A percentile compares a stretch with the other conserved stretches of the same genome.
Conservation (phyloP, 73 alveolate species). For the Durusdinium trenchii region DNA sequence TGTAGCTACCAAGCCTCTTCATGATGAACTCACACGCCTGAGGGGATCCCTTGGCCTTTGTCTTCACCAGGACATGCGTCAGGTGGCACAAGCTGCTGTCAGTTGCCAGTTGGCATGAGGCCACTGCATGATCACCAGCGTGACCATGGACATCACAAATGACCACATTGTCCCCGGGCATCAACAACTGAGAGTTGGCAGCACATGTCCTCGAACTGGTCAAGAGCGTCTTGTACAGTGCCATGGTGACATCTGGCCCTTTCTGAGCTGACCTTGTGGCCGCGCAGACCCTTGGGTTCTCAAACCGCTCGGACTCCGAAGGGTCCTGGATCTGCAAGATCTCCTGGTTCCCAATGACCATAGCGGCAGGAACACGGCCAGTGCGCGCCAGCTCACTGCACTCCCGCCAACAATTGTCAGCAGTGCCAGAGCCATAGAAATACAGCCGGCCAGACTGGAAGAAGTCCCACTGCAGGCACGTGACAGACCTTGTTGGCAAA, state of each 20-base stretch:
- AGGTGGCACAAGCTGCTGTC: not conserved
- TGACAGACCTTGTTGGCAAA: not conserved
- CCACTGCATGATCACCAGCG: slow-evolving; percentile 23
- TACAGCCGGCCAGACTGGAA: not conserved
- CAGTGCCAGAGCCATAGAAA: not conserved
- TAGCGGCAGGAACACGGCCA: not conserved
- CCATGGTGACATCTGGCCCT: not conserved
- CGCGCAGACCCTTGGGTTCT: not conserved
- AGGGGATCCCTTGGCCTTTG: not conserved
- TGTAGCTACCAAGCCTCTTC: not conserved
- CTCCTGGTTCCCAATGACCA: not conserved
- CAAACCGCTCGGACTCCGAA: not conserved
- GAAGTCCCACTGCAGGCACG: not conserved
- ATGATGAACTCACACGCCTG: not conserved
- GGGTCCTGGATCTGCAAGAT: not conserved
- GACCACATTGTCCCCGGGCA: not conserved
- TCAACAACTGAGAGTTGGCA: not conserved
- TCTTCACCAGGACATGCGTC: slow-evolving; percentile 17
- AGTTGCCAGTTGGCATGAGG: not conserved
- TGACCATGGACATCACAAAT: not conserved
- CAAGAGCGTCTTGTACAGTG: not conserved
- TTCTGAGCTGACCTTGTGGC: slow-evolving; percentile 2
- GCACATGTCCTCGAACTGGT: not conserved
- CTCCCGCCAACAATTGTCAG: not conserved
- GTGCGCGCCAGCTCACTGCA: not conserved